These are phyloP conservation scores for Boletus rubroflammeus DNA, from an alignment of 768 basidiomycete genomes.

Conservation along the genomic window DNA sequence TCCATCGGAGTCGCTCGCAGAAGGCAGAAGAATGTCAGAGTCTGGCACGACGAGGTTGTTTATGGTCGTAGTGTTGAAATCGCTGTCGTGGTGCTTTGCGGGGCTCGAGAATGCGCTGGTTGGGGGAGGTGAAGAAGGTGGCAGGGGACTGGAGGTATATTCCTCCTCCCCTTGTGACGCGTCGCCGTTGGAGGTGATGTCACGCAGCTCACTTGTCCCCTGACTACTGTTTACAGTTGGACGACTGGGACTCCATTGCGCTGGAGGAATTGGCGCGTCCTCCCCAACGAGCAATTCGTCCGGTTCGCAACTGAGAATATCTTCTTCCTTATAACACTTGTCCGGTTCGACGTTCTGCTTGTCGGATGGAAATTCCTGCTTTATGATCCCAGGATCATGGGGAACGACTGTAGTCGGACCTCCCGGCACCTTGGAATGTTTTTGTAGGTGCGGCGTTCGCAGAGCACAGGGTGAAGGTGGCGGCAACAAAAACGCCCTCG, in stretches of 20 bases:
- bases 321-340: conserved; percentile 25
- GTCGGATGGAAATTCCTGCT: neutral
- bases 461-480: conserved; percentile 23
- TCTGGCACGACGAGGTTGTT: conserved; percentile 7
- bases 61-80: conserved; percentile 19
- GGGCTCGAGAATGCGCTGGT: conserved; percentile 44
- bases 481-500: conserved; percentile 26
- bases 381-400: neutral
- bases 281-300: conserved; percentile 41
- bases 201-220: conserved; percentile 9
- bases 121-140: conserved; percentile 61
- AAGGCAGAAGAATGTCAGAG: conserved; percentile 11
- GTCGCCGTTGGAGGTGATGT: conserved; percentile 12
- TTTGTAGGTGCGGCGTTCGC: conserved; percentile 4
- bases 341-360: conserved; percentile 13
- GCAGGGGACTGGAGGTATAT: conserved; percentile 45
- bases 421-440: neutral
- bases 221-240: neutral
- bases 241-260: conserved; percentile 14
- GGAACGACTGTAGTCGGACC: neutral
- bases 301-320: conserved; percentile 31
- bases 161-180: conserved; percentile 24
- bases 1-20: conserved; percentile 5
- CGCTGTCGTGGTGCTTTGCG: neutral
- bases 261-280: conserved; percentile 36